Evolutionary conservation across 2,329 filamentous ascomycete species (phyloP).

Genomic region (Periconia digitata): DNA sequence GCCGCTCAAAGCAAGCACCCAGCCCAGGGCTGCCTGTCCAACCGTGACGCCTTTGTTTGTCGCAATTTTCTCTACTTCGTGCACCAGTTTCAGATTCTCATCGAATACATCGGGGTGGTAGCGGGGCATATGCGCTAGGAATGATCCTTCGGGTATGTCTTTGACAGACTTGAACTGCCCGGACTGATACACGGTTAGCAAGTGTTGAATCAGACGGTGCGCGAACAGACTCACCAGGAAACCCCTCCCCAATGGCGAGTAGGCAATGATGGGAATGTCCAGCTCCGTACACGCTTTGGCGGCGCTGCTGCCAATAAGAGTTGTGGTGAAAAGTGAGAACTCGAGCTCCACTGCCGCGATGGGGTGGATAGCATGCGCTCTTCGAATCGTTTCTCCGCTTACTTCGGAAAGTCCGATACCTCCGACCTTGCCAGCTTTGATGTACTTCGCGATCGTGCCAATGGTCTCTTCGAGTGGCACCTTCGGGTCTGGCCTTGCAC

Average conservation of each 20-base stretch:
- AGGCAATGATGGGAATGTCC: conserved; percentile 67
- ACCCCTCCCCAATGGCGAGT: conserved; percentile 69
- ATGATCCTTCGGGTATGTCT: conserved; percentile 63
- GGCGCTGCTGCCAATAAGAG: conserved; percentile 61
- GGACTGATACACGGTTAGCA: conserved; percentile 36
- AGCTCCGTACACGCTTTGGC: conserved; percentile 61
- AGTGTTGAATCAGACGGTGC: conserved; percentile 54
- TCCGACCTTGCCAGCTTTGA: conserved; percentile 47
- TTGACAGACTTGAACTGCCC: conserved; percentile 49
- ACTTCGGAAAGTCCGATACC: conserved; percentile 52
- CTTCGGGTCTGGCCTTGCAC: conserved; percentile 47
- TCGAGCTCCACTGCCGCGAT: conserved; percentile 64
- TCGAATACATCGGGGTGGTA: conserved; percentile 67
- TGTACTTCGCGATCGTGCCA: conserved; percentile 42
- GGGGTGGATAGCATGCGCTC: conserved; percentile 55
- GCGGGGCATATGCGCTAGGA: conserved; percentile 54
- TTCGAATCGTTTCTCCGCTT: conserved; percentile 48
- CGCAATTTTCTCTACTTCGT: conserved; percentile 61
- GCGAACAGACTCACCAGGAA: conserved; percentile 49
- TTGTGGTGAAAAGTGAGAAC: conserved; percentile 59
- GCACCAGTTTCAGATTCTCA: conserved; percentile 65
- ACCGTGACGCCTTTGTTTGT: conserved; percentile 60
- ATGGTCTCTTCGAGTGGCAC: conserved; percentile 51
- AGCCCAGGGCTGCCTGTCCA: conserved; percentile 67
- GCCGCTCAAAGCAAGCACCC: conserved; percentile 56